Conservation (phyloP, 2,329 filamentous ascomycete species). For the Fonsecaea nubica region DNA sequence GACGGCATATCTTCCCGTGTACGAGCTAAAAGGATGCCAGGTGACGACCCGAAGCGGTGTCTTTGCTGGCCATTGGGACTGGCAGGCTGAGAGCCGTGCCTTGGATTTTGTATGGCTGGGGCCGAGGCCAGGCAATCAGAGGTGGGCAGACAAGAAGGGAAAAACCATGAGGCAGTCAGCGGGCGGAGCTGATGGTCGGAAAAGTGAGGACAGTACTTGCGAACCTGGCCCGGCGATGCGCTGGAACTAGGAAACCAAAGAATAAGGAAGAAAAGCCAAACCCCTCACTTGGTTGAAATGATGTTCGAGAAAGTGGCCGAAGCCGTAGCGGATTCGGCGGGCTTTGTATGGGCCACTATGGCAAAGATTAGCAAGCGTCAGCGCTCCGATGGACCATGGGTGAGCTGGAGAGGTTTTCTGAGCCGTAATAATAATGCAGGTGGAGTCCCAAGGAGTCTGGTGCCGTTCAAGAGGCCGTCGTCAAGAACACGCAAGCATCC, state of each 20-base stretch:
- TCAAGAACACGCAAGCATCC: conserved; percentile 29
- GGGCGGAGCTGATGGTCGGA: conserved; percentile 27
- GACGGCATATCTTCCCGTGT: conserved; percentile 27
- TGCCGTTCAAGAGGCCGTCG: conserved; percentile 32
- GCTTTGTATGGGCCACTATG: conserved; percentile 28
- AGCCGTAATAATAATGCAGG: conserved; percentile 24
- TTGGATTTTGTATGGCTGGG: conserved; percentile 21
- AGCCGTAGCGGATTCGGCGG: conserved; percentile 25
- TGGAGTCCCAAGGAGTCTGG: conserved; percentile 19
- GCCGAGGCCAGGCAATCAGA: conserved; percentile 15
- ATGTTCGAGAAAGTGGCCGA: conserved; percentile 24
- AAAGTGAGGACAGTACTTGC: conserved; percentile 32
- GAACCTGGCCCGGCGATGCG: conserved; percentile 35
- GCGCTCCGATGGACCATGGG: conserved; percentile 21
- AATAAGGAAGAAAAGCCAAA: conserved; percentile 27
- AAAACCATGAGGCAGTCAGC: conserved; percentile 30
- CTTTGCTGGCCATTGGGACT: conserved; percentile 15
- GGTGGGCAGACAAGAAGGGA: conserved; percentile 4
- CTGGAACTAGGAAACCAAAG: conserved; percentile 25
- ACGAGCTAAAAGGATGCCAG: conserved; percentile 28
- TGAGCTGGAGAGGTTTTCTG: conserved; percentile 24
- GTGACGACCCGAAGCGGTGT: conserved; percentile 29
- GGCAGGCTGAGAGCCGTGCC: conserved; percentile 15
- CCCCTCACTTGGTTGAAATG: conserved; percentile 30
- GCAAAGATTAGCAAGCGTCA: conserved; percentile 34